Evolutionary conservation across 2,329 filamentous ascomycete genomes (phyloP).

Genomic region (Nannizziopsis barbatae): DNA sequence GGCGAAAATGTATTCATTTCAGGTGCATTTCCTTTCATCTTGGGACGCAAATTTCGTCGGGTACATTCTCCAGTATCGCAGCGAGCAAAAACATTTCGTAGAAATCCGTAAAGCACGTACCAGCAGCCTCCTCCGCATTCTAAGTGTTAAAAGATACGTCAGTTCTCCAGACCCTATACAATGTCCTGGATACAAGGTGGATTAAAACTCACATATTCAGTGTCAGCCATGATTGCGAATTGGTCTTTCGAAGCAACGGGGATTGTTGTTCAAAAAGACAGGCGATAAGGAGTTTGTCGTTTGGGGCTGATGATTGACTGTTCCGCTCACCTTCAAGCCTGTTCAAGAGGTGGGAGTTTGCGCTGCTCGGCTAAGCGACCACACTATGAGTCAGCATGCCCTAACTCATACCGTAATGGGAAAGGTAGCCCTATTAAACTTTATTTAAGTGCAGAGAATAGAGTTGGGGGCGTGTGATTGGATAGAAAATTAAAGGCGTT

Average conservation of each 20-base stretch:
- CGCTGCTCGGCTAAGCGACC: slow-evolving; percentile 35
- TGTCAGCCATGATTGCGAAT: slow-evolving; percentile 70
- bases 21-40: not conserved
- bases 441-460: not conserved
- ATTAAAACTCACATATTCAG: slow-evolving; percentile 63
- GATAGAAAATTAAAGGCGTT: not conserved
- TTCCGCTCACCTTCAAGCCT: slow-evolving; percentile 13
- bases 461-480: not conserved
- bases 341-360: slow-evolving; percentile 16
- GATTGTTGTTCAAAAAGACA: slow-evolving; percentile 37
- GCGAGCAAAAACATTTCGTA: not conserved
- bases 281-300: slow-evolving; percentile 29
- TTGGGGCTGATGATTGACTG: slow-evolving; percentile 20
- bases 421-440: slow-evolving; percentile 9
- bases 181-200: not conserved
- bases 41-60: not conserved
- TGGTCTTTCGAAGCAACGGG: slow-evolving; percentile 36
- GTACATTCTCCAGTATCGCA: not conserved
- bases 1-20: not conserved
- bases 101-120: slow-evolving; percentile 36
- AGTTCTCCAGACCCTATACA: not conserved
- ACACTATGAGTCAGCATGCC: slow-evolving; percentile 28
- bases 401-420: slow-evolving; percentile 22
- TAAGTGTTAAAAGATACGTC: slow-evolving; percentile 29
- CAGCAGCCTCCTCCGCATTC: slow-evolving; percentile 94